phyloP scores from a whole-genome alignment of 768 basidiomycete genomes.

The Pulveroboletus sp. region DNA sequence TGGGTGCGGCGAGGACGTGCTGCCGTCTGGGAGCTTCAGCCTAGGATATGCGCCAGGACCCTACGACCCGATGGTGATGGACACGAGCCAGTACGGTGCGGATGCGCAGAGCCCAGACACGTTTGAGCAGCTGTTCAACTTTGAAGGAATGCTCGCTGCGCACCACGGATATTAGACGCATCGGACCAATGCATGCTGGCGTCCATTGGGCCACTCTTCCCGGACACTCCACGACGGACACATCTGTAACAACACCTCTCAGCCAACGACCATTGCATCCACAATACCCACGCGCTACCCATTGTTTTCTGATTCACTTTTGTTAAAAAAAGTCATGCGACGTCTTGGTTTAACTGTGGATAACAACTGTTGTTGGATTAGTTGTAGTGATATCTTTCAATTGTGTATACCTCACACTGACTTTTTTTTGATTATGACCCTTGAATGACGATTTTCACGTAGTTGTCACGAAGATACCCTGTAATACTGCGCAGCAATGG shows the following conservation, averaged over 20 bases:
- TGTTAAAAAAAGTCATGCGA: conserved; percentile 16
- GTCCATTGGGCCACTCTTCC: conserved; percentile 28
- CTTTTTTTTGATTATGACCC: conserved; percentile 26
- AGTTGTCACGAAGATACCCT: conserved; percentile 36
- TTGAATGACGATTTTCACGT: conserved; percentile 33
- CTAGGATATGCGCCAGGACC: conserved; percentile 22
- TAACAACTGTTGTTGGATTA: conserved; percentile 35
- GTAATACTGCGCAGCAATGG: conserved; percentile 35
- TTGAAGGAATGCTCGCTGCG: conserved; percentile 33
- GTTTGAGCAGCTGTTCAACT: conserved; percentile 36
- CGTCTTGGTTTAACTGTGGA: conserved; percentile 34
- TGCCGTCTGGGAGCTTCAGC: conserved; percentile 15
- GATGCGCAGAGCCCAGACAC: conserved; percentile 32
- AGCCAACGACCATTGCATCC: conserved; percentile 21
- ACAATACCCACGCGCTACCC: conserved; percentile 29
- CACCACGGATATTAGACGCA: conserved; percentile 31
- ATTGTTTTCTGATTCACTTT: neutral
- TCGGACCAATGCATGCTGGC: conserved; percentile 35
- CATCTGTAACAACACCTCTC: conserved; percentile 30
- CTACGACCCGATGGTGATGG: conserved; percentile 28
- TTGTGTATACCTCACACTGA: conserved; percentile 31
- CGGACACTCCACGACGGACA: conserved; percentile 26
- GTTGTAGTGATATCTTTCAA: conserved; percentile 30
- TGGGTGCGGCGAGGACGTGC: conserved; percentile 37
- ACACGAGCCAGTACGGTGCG: conserved; percentile 29